Evolutionary conservation across 73 alveolate species (phyloP).

Genomic region (Uronychia setigera): DNA sequence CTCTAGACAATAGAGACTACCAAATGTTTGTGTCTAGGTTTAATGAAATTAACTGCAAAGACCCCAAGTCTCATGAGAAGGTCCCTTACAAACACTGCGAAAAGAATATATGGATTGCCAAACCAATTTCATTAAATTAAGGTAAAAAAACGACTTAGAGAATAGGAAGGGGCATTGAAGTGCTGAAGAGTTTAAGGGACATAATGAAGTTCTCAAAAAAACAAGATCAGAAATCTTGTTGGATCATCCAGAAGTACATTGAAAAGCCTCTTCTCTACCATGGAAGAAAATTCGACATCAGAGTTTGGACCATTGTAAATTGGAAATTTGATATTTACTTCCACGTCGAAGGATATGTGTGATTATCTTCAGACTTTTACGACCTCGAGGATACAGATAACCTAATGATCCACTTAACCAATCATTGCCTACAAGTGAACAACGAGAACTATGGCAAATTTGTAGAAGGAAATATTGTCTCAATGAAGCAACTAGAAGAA

Average conservation of each 20-base stretch:
- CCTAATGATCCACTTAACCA: background rate
- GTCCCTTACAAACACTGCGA: background rate
- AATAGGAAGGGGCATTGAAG: background rate
- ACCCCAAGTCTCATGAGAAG: background rate
- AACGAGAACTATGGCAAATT: background rate
- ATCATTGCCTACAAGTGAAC: background rate
- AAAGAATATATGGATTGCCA: slow-evolving; percentile 1
- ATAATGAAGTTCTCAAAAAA: background rate
- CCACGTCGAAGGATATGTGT: background rate
- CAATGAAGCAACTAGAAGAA: background rate
- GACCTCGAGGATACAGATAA: background rate
- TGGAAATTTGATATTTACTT: background rate
- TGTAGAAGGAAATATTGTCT: background rate
- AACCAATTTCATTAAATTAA: background rate
- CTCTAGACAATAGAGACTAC: background rate
- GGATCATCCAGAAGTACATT: slow-evolving; percentile 84
- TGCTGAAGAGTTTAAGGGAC: background rate
- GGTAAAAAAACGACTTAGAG: background rate
- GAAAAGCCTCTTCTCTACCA: slow-evolving; percentile 85
- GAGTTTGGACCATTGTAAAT: slow-evolving; percentile 84
- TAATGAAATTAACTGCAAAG: background rate
- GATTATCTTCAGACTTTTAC: background rate
- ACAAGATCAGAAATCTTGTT: background rate
- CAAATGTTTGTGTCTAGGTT: background rate
- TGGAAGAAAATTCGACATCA: slow-evolving; percentile 88